phyloP scores from a whole-genome alignment of 768 basidiomycete species.

The Brasilioporus rufonigricans region DNA sequence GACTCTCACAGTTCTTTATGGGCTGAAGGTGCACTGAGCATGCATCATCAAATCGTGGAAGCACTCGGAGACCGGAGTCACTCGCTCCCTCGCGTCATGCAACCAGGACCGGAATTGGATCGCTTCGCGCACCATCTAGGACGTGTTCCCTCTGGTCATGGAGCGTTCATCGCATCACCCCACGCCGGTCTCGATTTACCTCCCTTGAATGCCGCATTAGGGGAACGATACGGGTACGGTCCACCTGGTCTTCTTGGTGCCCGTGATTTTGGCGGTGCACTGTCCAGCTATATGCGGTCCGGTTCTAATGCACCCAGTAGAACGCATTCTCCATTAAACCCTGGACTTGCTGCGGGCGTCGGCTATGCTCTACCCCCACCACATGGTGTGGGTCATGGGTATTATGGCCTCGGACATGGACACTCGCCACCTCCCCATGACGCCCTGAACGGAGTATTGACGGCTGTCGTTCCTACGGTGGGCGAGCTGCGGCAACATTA shows the following conservation, averaged over 20 bases:
- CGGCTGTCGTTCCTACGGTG: constrained; percentile 41
- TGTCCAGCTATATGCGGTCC: constrained; percentile 60
- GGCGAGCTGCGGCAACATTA: constrained; percentile 74
- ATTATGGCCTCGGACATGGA: constrained; percentile 38
- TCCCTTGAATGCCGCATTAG: constrained; percentile 46
- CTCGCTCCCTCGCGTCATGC: constrained; percentile 32
- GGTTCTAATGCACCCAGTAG: constrained; percentile 67
- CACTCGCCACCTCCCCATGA: constrained; percentile 36
- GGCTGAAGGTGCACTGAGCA: constrained; percentile 35
- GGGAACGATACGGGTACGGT: constrained; percentile 38
- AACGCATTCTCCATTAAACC: constrained; percentile 68
- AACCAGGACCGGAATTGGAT: constrained; percentile 30
- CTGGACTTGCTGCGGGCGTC: constrained; percentile 38
- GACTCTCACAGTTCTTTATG: constrained; percentile 34
- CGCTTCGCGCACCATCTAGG: constrained; percentile 35
- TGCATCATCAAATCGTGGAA: constrained; percentile 35
- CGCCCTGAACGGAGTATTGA: constrained; percentile 26
- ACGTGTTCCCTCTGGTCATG: constrained; percentile 34
- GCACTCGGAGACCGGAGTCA: constrained; percentile 34
- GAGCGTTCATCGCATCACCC: constrained; percentile 34
- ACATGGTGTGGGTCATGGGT: constrained; percentile 35
- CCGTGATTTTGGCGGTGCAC: constrained; percentile 38
- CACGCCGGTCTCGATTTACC: constrained; percentile 62
- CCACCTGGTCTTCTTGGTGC: constrained; percentile 30
- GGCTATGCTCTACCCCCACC: constrained; percentile 44